Evolutionary conservation across 2,329 filamentous ascomycete species (phyloP).

Genomic region (Paraconiothyrium sp.): DNA sequence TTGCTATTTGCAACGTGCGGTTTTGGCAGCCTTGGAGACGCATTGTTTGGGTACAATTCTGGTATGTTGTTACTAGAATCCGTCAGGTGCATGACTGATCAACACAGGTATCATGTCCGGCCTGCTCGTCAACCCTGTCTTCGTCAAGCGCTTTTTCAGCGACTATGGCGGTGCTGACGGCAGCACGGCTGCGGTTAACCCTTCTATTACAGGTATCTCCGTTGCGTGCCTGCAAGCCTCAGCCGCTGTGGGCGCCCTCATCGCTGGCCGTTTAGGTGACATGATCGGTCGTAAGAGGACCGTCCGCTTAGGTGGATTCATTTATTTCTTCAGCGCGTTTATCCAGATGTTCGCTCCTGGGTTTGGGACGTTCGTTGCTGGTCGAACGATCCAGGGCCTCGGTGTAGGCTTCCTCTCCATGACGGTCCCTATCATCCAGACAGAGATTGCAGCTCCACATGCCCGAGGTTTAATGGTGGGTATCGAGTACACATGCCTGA

Average conservation of each 20-base stretch:
- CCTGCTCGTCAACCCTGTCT: constrained; percentile 52
- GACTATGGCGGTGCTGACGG: constrained; percentile 52
- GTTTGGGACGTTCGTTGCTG: constrained; percentile 46
- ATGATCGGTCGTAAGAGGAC: constrained; percentile 51
- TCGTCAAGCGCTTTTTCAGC: constrained; percentile 52
- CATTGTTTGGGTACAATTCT: constrained; percentile 55
- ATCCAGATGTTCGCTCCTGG: constrained; percentile 50
- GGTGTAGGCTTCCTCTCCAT: constrained; percentile 50
- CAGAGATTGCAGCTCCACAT: constrained; percentile 51
- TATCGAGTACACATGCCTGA: constrained; percentile 51
- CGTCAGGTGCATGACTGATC: not conserved
- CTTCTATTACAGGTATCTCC: constrained; percentile 52
- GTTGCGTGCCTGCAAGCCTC: constrained; percentile 50
- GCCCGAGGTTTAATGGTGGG: constrained; percentile 52
- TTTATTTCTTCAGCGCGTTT: constrained; percentile 51
- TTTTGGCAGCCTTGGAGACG: constrained; percentile 54
- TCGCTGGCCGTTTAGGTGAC: constrained; percentile 48
- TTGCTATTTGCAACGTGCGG: constrained; percentile 52
- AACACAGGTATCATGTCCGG: constrained; percentile 53
- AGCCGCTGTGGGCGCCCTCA: constrained; percentile 47
- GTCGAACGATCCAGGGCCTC: constrained; percentile 48
- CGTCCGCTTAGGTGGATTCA: constrained; percentile 49
- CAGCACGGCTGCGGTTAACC: constrained; percentile 39
- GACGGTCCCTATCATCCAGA: constrained; percentile 50
- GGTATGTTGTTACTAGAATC: constrained; percentile 30